phyloP scores from a whole-genome alignment of 306 rosid genomes.

The Pachyrhizus erosus region DNA sequence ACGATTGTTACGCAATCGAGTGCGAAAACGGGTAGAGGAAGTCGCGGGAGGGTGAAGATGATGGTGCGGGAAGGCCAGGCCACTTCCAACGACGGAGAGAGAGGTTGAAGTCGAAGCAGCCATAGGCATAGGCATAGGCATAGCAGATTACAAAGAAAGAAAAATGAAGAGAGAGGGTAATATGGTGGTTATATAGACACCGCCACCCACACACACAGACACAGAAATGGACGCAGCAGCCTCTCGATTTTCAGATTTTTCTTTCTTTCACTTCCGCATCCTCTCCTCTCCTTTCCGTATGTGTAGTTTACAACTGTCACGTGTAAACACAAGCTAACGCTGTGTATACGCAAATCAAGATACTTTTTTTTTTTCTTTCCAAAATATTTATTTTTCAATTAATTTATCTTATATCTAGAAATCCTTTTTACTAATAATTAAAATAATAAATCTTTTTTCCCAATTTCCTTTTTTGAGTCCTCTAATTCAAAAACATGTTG shows the following conservation, averaged over 20 bases:
- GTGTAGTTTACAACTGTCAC: neutral
- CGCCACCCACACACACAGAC: neutral
- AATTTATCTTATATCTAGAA: neutral
- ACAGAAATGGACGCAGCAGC: neutral
- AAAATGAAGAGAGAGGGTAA: neutral
- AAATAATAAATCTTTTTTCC: neutral
- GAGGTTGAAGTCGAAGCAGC: constrained; percentile 45
- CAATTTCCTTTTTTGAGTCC: neutral
- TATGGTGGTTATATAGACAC: neutral
- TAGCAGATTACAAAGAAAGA: neutral
- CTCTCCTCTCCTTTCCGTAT: neutral
- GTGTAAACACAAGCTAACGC: neutral
- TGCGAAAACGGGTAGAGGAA: constrained; percentile 3
- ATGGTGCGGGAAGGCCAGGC: constrained; percentile 41
- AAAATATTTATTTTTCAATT: neutral
- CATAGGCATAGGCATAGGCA: constrained; percentile 4
- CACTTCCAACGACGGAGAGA: constrained; percentile 42
- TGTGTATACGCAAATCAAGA: neutral
- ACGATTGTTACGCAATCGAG: constrained; percentile 43
- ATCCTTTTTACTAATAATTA: neutral
- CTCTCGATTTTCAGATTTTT: constrained; percentile 22
- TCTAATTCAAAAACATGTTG: neutral
- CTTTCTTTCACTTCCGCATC: neutral
- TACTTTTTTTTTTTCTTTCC: neutral
- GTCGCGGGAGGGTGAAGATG: constrained; percentile 19